Percentiles rank a stretch among this genome's conserved stretches.
phyloP scores from a whole-genome alignment of 2,329 filamentous ascomycete genomes.

The Thielaviopsis punctulata region DNA sequence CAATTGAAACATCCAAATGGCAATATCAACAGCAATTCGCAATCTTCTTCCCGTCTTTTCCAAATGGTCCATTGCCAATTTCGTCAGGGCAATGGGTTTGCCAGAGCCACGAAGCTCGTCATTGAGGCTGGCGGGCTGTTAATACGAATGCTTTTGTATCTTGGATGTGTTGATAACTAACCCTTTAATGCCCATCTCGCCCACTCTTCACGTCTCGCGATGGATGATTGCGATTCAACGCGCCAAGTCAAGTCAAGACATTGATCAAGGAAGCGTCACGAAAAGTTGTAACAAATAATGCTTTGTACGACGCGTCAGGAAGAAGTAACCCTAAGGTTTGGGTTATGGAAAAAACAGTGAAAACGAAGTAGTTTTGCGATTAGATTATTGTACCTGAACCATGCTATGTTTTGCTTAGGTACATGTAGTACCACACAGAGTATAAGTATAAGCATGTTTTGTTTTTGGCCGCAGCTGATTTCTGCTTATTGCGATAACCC shows the following conservation, averaged over 20 bases:
- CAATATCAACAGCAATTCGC: slow-evolving; percentile 80
- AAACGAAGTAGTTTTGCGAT: background rate
- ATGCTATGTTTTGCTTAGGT: too few relatives aligned
- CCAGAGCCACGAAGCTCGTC: slow-evolving; percentile 68
- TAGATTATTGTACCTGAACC: too few relatives aligned
- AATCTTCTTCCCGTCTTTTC: slow-evolving; percentile 54
- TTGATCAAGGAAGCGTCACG: background rate
- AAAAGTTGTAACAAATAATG: background rate
- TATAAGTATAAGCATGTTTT: background rate
- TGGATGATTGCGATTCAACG: background rate
- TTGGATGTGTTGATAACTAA: slow-evolving; percentile 18
- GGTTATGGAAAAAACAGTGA: too few relatives aligned
- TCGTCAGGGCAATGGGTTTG: slow-evolving; percentile 62
- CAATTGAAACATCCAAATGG: slow-evolving; percentile 93
- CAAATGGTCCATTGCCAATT: slow-evolving; percentile 63
- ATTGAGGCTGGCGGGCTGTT: slow-evolving; percentile 56
- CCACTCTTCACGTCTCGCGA: background rate
- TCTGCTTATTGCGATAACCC: background rate
- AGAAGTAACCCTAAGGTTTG: background rate
- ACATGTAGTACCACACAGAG: too few relatives aligned
- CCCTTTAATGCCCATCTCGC: slow-evolving; percentile 49
- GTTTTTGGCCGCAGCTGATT: background rate
- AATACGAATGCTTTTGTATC: slow-evolving; percentile 10
- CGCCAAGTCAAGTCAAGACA: background rate
- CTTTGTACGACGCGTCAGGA: background rate